Evolutionary conservation across 2,329 filamentous ascomycete species (phyloP), one percentile per base, ranked within the genome.

Genomic region (Diaporthe sp.): DNA sequence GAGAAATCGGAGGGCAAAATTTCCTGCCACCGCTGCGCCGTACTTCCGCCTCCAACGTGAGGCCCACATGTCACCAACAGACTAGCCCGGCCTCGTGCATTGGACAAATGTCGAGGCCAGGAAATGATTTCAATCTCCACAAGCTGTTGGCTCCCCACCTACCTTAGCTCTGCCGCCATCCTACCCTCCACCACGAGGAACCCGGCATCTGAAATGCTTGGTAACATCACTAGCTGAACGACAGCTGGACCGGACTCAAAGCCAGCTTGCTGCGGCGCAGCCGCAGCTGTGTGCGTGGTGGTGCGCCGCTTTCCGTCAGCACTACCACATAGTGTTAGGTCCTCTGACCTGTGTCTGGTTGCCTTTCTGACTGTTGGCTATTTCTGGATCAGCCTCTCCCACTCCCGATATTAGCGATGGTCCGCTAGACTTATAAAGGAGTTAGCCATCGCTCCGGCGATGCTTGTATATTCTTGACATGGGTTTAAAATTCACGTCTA

Each of bases 281-380:
- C 32, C 19, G 3, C 27, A 42, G 35, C 37, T 8, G 35, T 53
- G 32, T 19, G 61, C 47, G 39, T 35, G 30, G 3, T 58, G 47
- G 12, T 44, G 30, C 30, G 42, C 30, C 70, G n/a, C 22, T 50
- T 32, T 55, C 30, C n/a, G 55, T 73, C 68, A 73, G 53, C 63
- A 75, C 70, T 73, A 73, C 56, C 56, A 72, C 50, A 37, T 51
- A 44, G 56, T n/a, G 37, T 51, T 51, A 32, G 39, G 56, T 5
- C 12, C 32, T 25, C 51, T 35, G 51, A 42, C 32, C 30, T 32
- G 22, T 56, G 12, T 55, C 58, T 72, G 42, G 35, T 19, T 63
- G 65, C 19, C 44, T 50, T 47, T 37, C 39, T 68, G 39, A 35
- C 30, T 71, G 50, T 74, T 74, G 72, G 50, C 51, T 74, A 74